These are phyloP conservation scores for Hura crepitans DNA, from an alignment of 441 rosid species.

Conservation along the genomic window DNA sequence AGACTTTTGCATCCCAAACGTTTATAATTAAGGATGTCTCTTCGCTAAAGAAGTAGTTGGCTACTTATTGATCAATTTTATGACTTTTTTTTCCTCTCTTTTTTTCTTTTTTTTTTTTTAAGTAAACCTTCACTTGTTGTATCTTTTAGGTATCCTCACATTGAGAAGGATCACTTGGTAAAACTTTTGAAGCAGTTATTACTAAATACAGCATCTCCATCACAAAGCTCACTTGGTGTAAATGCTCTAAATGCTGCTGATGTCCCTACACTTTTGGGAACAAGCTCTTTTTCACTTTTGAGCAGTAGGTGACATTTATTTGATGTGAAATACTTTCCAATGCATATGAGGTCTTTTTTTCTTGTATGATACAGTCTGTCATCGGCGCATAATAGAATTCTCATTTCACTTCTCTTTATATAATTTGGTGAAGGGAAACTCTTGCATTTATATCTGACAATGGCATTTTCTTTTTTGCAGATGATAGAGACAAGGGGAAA, in stretches of 20 bases:
- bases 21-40: slow-evolving; percentile 1
- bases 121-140: slow-evolving; percentile 25
- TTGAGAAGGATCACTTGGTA: slow-evolving; percentile 83
- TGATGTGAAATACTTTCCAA: not conserved
- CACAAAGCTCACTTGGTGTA: slow-evolving; percentile 45
- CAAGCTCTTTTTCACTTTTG: slow-evolving; percentile 84
- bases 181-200: slow-evolving; percentile 92
- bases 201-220: slow-evolving; percentile 47
- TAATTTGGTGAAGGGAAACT: slow-evolving; percentile 5
- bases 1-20: not conserved
- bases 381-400: not conserved
- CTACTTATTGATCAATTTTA: not conserved
- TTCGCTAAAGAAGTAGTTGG: not conserved
- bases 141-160: slow-evolving; percentile 71
- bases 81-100: slow-evolving; percentile 4
- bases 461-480: slow-evolving; percentile 40
- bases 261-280: slow-evolving; percentile 92
- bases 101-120: not conserved
- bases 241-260: slow-evolving; percentile 64
- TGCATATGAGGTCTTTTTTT: not conserved
- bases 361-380: slow-evolving; percentile 3
- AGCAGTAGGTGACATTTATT: slow-evolving; percentile 64
- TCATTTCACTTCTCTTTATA: not conserved
- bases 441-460: slow-evolving; percentile 18
- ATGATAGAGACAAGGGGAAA: slow-evolving; percentile 41